phyloP scores from a whole-genome alignment of 2,329 filamentous ascomycete species.

The Colletotrichum eleusines region DNA sequence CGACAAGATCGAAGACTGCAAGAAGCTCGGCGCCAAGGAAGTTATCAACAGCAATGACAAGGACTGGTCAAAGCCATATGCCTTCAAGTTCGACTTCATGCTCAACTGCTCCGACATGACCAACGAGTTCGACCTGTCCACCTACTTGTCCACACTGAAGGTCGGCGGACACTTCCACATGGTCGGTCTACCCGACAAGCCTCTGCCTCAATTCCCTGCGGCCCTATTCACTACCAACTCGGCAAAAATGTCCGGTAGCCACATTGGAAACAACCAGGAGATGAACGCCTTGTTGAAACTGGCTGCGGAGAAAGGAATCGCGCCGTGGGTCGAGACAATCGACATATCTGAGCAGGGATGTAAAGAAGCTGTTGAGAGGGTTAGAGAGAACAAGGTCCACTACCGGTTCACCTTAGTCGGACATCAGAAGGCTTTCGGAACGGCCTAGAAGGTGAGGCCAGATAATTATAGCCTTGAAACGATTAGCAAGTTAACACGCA shows the following conservation, averaged over 20 bases:
- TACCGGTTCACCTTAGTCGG: conserved; percentile 79
- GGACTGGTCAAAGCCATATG: conserved; percentile 68
- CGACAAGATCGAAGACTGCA: conserved; percentile 69
- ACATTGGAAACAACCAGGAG: conserved; percentile 71
- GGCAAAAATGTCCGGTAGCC: conserved; percentile 59
- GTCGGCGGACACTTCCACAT: conserved; percentile 69
- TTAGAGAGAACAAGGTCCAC: conserved; percentile 77
- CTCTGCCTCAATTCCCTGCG: conserved; percentile 57
- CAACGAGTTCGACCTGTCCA: conserved; percentile 65
- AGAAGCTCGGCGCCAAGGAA: conserved; percentile 72
- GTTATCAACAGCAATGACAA: conserved; percentile 62
- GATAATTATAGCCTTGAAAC: too few relatives aligned
- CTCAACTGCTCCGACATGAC: conserved; percentile 64
- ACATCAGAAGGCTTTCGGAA: conserved; percentile 73
- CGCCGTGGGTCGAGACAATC: conserved; percentile 71
- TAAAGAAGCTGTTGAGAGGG: conserved; percentile 75
- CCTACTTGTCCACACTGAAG: conserved; percentile 64
- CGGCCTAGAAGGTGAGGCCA: conserved; percentile 12
- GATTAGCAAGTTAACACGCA: not conserved
- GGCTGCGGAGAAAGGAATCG: conserved; percentile 66
- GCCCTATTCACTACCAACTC: conserved; percentile 57
- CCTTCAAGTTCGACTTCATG: conserved; percentile 63
- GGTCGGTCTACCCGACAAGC: conserved; percentile 67
- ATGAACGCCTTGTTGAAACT: conserved; percentile 70
- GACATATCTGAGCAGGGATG: conserved; percentile 75